phyloP scores from a whole-genome alignment of 2,329 filamentous ascomycete species.

The Trichophyton rubrum region DNA sequence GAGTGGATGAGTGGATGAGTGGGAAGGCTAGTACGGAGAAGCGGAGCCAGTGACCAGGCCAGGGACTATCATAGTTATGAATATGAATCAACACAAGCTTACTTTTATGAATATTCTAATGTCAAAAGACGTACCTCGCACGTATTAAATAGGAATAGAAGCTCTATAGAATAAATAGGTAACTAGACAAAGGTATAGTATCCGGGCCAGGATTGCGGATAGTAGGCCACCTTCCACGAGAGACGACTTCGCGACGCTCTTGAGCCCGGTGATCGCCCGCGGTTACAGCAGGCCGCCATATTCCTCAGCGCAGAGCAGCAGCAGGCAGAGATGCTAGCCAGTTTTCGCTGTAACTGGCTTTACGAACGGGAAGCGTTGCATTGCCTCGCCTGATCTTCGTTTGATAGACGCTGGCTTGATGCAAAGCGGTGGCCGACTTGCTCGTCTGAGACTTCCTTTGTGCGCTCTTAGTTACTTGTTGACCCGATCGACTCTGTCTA shows the following conservation, averaged over 20 bases:
- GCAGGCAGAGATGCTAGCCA: not conserved
- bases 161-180: too few relatives aligned
- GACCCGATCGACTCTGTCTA: not conserved
- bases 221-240: too few relatives aligned
- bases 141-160: too few relatives aligned
- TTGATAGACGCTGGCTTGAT: not conserved
- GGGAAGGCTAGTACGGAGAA: not conserved
- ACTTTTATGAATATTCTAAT: too few relatives aligned
- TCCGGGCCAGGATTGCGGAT: too few relatives aligned
- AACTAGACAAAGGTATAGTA: too few relatives aligned
- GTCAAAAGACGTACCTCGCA: too few relatives aligned
- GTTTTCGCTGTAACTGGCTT: not conserved
- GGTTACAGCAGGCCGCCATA: not conserved
- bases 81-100: too few relatives aligned
- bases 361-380: not conserved
- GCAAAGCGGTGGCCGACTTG: not conserved
- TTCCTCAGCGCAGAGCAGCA: not conserved
- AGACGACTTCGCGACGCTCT: too few relatives aligned
- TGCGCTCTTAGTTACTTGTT: not conserved
- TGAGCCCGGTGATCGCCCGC: not conserved
- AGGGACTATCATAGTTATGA: too few relatives aligned
- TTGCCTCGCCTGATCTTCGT: not conserved
- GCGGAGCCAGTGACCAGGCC: not conserved
- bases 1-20: not conserved
- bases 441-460: not conserved